A percentile compares a stretch with the other conserved stretches of the same genome.
Conservation (phyloP, 164 flowering plant genomes). For the Magnolia officinalis region DNA sequence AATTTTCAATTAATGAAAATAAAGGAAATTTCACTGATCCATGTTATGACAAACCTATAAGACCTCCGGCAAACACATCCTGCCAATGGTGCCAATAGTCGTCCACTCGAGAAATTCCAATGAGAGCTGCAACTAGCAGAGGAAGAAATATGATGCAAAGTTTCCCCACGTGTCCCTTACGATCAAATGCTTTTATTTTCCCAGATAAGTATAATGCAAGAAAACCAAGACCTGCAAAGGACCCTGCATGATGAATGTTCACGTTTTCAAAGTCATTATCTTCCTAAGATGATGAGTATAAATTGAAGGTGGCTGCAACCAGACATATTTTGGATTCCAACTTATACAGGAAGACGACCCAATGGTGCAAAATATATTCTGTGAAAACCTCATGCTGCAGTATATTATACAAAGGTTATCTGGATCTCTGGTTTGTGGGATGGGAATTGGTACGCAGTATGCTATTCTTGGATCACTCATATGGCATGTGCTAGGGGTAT, state of each 20-base stretch:
- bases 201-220: constrained; percentile 63
- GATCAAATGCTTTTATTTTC: constrained; percentile 60
- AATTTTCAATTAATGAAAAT: not conserved
- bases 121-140: constrained; percentile 53
- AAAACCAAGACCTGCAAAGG: constrained; percentile 70
- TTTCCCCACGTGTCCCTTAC: constrained; percentile 64
- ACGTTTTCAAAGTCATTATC: not conserved
- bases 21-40: not conserved
- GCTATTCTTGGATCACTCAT: no score
- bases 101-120: constrained; percentile 69
- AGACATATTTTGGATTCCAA: no score
- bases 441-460: no score
- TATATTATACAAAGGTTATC: no score
- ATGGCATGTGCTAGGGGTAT: no score
- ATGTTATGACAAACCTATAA: constrained; percentile 42
- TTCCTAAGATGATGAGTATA: not conserved
- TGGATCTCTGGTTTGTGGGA: no score
- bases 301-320: not conserved
- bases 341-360: no score
- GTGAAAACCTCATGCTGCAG: no score
- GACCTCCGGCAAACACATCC: constrained; percentile 76
- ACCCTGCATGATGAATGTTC: constrained; percentile 41
- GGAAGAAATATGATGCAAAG: constrained; percentile 62
- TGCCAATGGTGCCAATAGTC: constrained; percentile 90
- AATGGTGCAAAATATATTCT: no score